Percentiles rank a stretch among this genome's conserved stretches.
Conservation (phyloP, 2,329 filamentous ascomycete genomes). For the Alternaria panax region DNA sequence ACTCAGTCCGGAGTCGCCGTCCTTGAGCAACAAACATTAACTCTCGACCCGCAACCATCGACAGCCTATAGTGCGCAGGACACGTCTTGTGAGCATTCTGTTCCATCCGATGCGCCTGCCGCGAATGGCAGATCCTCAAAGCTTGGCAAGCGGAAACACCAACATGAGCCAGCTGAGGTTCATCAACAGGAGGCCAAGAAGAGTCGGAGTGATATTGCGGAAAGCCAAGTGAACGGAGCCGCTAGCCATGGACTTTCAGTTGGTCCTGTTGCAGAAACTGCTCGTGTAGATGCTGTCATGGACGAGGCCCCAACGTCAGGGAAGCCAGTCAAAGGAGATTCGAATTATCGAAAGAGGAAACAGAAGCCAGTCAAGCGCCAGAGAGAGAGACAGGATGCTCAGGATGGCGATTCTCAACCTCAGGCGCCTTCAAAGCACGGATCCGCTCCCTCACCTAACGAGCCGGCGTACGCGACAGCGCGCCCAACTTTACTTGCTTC, state of each 20-base stretch:
- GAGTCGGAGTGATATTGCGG: conserved; percentile 26
- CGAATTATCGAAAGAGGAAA: conserved; percentile 49
- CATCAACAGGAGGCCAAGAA: conserved; percentile 35
- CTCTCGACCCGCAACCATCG: conserved; percentile 18
- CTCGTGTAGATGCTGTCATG: conserved; percentile 5
- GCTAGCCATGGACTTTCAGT: conserved; percentile 4
- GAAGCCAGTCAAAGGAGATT: conserved; percentile 38
- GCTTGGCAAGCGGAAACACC: conserved; percentile 50
- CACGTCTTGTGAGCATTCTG: conserved; percentile 13
- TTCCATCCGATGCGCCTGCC: conserved; percentile 25
- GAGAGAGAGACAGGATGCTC: conserved; percentile 20
- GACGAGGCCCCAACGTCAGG: conserved; percentile 18
- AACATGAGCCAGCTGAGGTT: conserved; percentile 37
- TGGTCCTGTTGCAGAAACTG: conserved; percentile 17
- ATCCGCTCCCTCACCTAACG: conserved; percentile 34
- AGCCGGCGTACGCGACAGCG: conserved; percentile 14
- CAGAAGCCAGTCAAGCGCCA: conserved; percentile 26
- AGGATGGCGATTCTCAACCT: conserved; percentile 10
- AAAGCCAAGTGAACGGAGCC: conserved; percentile 7
- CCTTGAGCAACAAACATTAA: conserved; percentile 24
- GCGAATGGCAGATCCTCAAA: conserved; percentile 36
- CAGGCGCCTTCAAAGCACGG: conserved; percentile 15
- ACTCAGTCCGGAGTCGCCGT: conserved; percentile 48
- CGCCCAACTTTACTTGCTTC: conserved; percentile 40
- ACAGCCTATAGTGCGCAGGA: conserved; percentile 12